phyloP scores from a whole-genome alignment of 805 yeast genomes.

The Tetrapisispora nanseiensis region DNA sequence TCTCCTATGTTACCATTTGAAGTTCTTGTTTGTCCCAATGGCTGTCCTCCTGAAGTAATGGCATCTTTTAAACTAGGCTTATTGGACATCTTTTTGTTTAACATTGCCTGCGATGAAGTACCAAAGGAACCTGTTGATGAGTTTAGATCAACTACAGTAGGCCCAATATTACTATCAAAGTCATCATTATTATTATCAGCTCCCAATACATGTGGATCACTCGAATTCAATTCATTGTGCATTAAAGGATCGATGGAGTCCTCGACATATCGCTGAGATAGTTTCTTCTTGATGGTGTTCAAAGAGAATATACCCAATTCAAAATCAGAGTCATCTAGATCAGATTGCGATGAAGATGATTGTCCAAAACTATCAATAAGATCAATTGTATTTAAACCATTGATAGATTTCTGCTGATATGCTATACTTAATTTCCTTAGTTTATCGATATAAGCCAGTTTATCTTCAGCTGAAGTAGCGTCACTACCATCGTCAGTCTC shows the following conservation, averaged over 20 bases:
- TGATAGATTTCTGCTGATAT: background rate
- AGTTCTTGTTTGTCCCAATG: background rate
- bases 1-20: background rate
- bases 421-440: background rate
- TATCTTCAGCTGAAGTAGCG: background rate
- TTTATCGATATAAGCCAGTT: background rate
- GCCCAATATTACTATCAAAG: background rate
- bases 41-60: background rate
- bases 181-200: no score
- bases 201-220: background rate
- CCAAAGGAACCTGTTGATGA: background rate
- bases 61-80: background rate
- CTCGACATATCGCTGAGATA: slow-evolving; percentile 7
- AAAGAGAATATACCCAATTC: slow-evolving; percentile 2
- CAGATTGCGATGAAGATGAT: slow-evolving; percentile 2
- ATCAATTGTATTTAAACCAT: background rate
- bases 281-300: background rate
- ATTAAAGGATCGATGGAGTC: slow-evolving; percentile 26
- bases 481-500: background rate
- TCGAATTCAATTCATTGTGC: background rate
- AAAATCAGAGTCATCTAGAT: slow-evolving; percentile 8
- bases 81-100: background rate
- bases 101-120: background rate
- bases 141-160: background rate
- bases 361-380: background rate